A percentile compares a stretch with the other conserved stretches of the same genome.
Conservation (phyloP, 2,329 filamentous ascomycete genomes). For the Bipolaris zeicola region DNA sequence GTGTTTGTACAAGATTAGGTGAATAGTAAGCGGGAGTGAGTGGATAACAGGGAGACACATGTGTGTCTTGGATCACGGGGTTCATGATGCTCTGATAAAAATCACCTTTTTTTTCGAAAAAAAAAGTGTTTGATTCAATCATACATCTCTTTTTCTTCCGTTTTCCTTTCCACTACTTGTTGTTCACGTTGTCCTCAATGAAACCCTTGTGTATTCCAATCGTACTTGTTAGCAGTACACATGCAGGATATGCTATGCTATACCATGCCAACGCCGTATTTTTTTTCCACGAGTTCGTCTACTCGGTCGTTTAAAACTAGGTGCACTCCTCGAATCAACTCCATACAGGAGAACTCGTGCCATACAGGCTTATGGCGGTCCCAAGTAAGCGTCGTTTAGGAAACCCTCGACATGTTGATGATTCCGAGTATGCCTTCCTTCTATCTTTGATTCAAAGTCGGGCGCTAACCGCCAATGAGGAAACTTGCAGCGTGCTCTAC, state of each 20-base stretch:
- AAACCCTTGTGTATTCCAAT: background rate
- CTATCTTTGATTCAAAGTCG: background rate
- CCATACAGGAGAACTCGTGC: background rate
- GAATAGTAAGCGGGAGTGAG: background rate
- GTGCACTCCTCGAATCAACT: background rate
- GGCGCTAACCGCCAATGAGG: slow-evolving; percentile 58
- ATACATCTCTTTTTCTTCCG: background rate
- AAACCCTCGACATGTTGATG: background rate
- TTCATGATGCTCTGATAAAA: background rate
- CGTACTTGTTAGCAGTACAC: background rate
- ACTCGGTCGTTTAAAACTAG: background rate
- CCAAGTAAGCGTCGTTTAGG: background rate
- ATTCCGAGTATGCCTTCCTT: background rate
- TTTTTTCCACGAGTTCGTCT: background rate
- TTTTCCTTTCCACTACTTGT: background rate
- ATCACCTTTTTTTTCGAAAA: background rate
- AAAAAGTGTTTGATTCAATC: too few relatives aligned
- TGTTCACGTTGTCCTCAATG: background rate
- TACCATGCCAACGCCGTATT: background rate
- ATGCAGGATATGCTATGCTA: background rate
- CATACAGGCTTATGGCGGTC: background rate
- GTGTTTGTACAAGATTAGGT: slow-evolving; percentile 89
- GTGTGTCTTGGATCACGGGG: background rate
- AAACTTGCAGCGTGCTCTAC: slow-evolving; percentile 86
- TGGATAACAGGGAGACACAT: too few relatives aligned